Base-by-base conservation (phyloP, 2,329 filamentous ascomycete species). In the Fusarium buharicum region DNA sequence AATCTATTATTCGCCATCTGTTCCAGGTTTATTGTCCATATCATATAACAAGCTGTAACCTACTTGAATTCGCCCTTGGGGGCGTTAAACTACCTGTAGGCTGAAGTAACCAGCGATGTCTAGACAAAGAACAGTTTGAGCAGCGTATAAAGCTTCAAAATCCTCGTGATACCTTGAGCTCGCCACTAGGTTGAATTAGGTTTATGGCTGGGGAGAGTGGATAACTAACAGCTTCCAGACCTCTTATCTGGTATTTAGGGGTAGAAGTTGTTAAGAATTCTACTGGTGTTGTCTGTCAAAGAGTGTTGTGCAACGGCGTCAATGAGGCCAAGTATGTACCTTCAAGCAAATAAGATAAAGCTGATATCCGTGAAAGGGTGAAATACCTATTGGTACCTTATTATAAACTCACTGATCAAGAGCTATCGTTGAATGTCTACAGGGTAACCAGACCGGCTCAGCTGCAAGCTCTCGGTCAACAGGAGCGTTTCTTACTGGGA, bases 401-500 rank as follows among this genome's bases (percentile, higher is more conserved):
- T n/a, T n/a, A n/a, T n/a, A 30, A 17, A n/a, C 22, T 28, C 30
- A 3, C 6, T 12, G 4, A n/a, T 11, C 7, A 27, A 12, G 16
- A 20, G 38, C 13, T 8, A 14, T 18, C 16, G 9, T 10, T 9
- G 24, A n/a, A n/a, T 49, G 24, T 46, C 27, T 50, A 12, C 41
- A 66, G 57, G 62, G 62, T 65, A 66, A 39, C 62, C 62, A 61
- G 57, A 39, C 57, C 60, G 60, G 57, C 24, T 39, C 28, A 36
- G 14, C n/a, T 31, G 7, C 12, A 52, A 17, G 36, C 18, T 41
- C 34, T 40, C 47, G 47, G 57, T 37, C 40, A 55, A 53, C 57
- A 52, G 50, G 58, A 66, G 54, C 38, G 59, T 48, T 43, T 28
- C 31, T 38, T 40, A 46, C 31, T 40, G 27, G 56, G 46, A 49